Conservation (phyloP, 352 stramenopile species). For the Globisporangium heterothallicum region DNA sequence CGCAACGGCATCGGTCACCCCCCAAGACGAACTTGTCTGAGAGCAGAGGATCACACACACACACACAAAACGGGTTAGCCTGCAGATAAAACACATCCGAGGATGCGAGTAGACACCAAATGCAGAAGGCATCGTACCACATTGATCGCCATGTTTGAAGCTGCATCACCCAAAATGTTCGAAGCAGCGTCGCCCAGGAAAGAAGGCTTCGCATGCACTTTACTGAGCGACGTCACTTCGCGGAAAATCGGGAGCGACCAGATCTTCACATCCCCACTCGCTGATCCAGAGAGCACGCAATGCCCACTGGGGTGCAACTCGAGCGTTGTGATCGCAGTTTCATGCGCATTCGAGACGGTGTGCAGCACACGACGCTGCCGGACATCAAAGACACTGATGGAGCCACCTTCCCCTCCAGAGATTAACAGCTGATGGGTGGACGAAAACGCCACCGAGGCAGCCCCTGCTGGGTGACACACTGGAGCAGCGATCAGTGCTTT, state of each 20-base stretch:
- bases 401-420: slow-evolving; percentile 69
- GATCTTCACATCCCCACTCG: slow-evolving; percentile 83
- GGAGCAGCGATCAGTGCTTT: slow-evolving; percentile 70
- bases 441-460: slow-evolving; percentile 73
- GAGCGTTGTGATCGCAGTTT: slow-evolving; percentile 81
- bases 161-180: slow-evolving; percentile 72
- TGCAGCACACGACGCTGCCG: slow-evolving; percentile 83
- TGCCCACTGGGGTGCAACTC: slow-evolving; percentile 69
- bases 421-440: slow-evolving; percentile 77
- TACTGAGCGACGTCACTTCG: slow-evolving; percentile 64
- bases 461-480: slow-evolving; percentile 67
- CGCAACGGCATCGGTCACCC: slow-evolving; percentile 75
- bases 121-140: slow-evolving; percentile 45
- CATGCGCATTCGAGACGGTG: slow-evolving; percentile 76
- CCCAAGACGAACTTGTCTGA: slow-evolving; percentile 79
- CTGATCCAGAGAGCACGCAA: slow-evolving; percentile 80
- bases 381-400: slow-evolving; percentile 84
- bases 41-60: background rate
- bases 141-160: slow-evolving; percentile 84
- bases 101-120: background rate
- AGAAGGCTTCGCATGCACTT: slow-evolving; percentile 75
- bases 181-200: slow-evolving; percentile 73
- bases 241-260: slow-evolving; percentile 84
- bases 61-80: background rate
- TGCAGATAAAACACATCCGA: background rate